Evolutionary conservation across 192 early-diverging fungal species (phyloP), one percentile per base, ranked within the genome.

Genomic region (Martensiomyces pterosporus): DNA sequence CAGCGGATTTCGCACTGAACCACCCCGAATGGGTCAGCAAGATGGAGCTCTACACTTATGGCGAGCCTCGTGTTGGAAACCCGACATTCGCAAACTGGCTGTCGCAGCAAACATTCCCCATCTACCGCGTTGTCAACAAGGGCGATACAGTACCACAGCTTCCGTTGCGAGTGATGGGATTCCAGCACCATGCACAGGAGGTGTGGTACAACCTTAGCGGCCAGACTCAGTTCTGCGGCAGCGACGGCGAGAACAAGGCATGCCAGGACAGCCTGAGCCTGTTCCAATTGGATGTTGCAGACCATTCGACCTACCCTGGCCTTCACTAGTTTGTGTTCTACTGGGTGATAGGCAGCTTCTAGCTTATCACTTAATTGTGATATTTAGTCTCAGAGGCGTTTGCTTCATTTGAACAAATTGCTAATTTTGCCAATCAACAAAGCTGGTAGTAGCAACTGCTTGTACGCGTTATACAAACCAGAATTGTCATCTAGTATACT

Each of bases 11-110:
- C 10, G 57, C 57, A 0, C 32, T 58, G 7, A 29, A 23, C 7
- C 19, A 44, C 33, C 59, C 63, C 7, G 51, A 58, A 4, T 15
- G 58, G 1, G 27, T 57, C 19, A 43, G 41, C 9, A 56, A 60
- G 14, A 24, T 70, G 24, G 40, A 39, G 9, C 33, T 71, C 14
- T 61, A 59, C 35, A 70, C 67, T 3, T 60, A 67, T 27, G 75
- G 75, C 3, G 55, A 70, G 48, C 67, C 75, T 12, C 75, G 67
- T 13, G 57, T 61, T 14, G 75, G 75, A 6, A 67, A 77, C 32
- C 49, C 35, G 15, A 55, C 18, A 13, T 77, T 67, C 50, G 65
- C 58, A 15, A 23, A 57, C 18, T 59, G 59, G 0, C 43, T 74
- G 12, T 49, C 57, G 21, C 39, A 43, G 0, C 41, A 67, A n/a